phyloP scores from a whole-genome alignment of 2,329 filamentous ascomycete species.

The Trichoderma asperellum region DNA sequence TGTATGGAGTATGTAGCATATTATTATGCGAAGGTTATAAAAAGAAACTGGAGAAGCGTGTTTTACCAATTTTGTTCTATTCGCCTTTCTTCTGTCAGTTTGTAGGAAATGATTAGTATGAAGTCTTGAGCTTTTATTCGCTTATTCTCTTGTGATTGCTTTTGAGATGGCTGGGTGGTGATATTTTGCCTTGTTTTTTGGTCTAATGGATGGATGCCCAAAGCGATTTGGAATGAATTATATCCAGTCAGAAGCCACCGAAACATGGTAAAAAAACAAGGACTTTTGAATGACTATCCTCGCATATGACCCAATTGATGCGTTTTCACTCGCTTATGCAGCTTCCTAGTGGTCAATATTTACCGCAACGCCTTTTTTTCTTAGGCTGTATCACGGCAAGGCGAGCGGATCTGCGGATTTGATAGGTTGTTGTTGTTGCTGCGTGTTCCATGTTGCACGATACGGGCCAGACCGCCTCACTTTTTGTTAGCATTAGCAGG shows the following conservation, averaged over 20 bases:
- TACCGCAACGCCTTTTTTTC: not conserved
- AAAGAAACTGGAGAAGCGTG: conserved; percentile 12
- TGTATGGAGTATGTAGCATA: conserved; percentile 24
- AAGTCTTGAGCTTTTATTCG: not conserved
- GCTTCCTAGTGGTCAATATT: not conserved
- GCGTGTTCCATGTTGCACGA: not conserved
- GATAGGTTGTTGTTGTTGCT: not conserved
- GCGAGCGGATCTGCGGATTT: not conserved
- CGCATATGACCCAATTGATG: not conserved
- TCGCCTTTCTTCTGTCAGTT: not conserved
- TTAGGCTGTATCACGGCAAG: too few relatives aligned
- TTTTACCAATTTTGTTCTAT: not conserved
- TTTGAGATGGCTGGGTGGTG: not conserved
- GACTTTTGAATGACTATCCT: not conserved
- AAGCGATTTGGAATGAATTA: conserved; percentile 7
- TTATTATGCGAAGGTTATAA: conserved; percentile 16
- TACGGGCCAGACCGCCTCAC: conserved; percentile 14
- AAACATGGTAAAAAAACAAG: not conserved
- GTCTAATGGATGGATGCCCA: conserved; percentile 20
- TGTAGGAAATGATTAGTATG: not conserved
- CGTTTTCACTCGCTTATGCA: not conserved
- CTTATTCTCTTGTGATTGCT: not conserved
- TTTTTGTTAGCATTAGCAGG: not conserved
- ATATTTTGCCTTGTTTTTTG: not conserved
- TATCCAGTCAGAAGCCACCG: not conserved